Base-by-base conservation (phyloP, 495 filamentous ascomycete genomes). In the Peziza echinospora region DNA sequence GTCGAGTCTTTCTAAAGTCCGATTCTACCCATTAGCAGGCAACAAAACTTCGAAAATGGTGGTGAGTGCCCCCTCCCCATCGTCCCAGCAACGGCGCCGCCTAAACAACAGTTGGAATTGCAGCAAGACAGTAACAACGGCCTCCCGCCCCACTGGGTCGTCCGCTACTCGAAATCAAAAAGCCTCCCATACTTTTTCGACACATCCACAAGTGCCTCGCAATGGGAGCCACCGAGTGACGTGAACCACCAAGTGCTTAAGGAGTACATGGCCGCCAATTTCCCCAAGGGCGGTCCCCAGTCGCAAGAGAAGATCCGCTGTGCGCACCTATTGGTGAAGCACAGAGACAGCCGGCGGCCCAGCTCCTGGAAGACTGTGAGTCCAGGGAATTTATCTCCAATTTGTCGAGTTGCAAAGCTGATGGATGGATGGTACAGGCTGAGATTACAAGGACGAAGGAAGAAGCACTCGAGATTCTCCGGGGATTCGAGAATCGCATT, bases 171-270 rank as follows among this genome's bases (percentile, higher is more conserved):
- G 60, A 87, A 92, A 65, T 86, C 82, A 62, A 96, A 93, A 66
- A 91, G 89, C 63, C 80, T 96, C 13, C 89, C 89, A 26, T 97
- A 97, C 67, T 97, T 94, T 65, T 96, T 92, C 78, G 89, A 92
- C 64, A 63, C 78, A 22, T 61, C 61, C 23, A 80, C 80, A 42
- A 84, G 82, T 57, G 75, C 78, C 53, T 96, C 89, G 44, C 73
- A 80, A 61, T 97, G 89, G 89, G 87, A 96, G 54, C 89, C 89
- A 4, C 89, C 89, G 21, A 53, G 68, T 8, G 84, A 77, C 39
- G 84, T 86, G 37, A 79, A 97, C 65, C 74, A 80, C 41, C 84
- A 93, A 51, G 82, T 79, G 61, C 73, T 97, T 26, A 96, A 93
- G 68, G 54, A 68, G 19, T 93, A 91, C 68, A 96, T 97, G 85